A percentile compares a stretch with the other conserved stretches of the same genome.
These are phyloP conservation scores for Infundibulicybe gibba DNA, from an alignment of 768 basidiomycete genomes.

Conservation along the genomic window DNA sequence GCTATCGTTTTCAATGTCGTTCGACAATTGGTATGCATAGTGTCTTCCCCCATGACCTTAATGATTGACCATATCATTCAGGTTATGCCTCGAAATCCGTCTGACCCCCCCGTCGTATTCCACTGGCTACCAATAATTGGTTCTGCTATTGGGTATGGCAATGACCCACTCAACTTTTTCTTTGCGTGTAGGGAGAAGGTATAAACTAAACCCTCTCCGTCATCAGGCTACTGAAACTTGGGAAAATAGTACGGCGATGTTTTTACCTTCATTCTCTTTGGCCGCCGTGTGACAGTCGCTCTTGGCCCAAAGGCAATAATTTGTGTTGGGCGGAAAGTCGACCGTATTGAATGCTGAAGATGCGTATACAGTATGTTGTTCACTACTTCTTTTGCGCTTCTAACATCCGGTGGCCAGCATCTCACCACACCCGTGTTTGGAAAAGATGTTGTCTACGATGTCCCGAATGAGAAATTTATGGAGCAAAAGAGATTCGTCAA, in stretches of 20 bases:
- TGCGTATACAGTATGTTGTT: constrained; percentile 75
- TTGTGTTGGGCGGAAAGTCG: constrained; percentile 93
- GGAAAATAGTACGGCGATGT: constrained; percentile 81
- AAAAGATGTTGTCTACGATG: constrained; percentile 96
- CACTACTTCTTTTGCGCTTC: not conserved
- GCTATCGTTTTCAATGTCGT: constrained; percentile 71
- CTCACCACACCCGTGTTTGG: constrained; percentile 95
- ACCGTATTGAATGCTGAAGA: constrained; percentile 93
- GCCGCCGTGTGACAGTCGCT: constrained; percentile 86
- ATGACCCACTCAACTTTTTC: constrained; percentile 90
- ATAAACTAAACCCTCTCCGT: constrained; percentile 5
- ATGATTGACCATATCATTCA: constrained; percentile 18
- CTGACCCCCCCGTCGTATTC: constrained; percentile 87
- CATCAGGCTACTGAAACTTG: not conserved
- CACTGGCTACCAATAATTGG: constrained; percentile 90
- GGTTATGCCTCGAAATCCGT: constrained; percentile 65
- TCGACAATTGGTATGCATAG: constrained; percentile 67
- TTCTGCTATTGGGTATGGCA: constrained; percentile 85
- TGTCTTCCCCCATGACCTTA: constrained; percentile 3
- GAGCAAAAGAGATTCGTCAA: constrained; percentile 99
- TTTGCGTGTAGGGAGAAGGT: constrained; percentile 78
- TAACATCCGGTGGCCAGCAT: constrained; percentile 44
- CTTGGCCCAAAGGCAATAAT: constrained; percentile 93
- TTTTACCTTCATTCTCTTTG: constrained; percentile 93
- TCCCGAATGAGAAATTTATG: constrained; percentile 96